Base-by-base conservation (phyloP, 169 alveolate species). In the Babesia bigemina region DNA sequence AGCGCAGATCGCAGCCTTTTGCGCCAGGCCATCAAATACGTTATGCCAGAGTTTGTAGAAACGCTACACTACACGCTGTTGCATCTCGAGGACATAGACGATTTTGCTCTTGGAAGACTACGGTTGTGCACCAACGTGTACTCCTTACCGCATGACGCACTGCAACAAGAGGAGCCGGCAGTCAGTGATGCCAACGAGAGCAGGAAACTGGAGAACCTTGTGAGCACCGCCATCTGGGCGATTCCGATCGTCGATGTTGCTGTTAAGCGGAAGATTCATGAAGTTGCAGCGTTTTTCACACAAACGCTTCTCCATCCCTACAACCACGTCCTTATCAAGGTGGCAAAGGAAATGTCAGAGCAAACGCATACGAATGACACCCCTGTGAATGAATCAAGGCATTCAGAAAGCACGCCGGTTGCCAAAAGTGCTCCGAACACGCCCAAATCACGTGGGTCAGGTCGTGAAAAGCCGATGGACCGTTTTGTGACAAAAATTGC, bases 271-370 rank as follows among this genome's bases (percentile, higher is more conserved):
- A 26, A 55, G 47, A n/a, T 67, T 0, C 29, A n/a, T 14, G 65
- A 67, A 26, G 8, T 67, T 13, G 16, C 39, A 10, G 45, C 22
- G 28, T 7, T 17, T 10, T 52, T 67, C 42, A 52, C 76, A 26
- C 57, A 9, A 53, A 16, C 47, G 6, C 45, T 55, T 29, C 2
- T 13, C 6, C 65, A 49, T n/a, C 63, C 55, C 10, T 67, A 13
- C 55, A 26, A 39, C 56, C 19, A 26, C 6, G 24, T 3, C 12
- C 14, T 67, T 33, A 22, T 67, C 21, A 26, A 52, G 12, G 19
- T 33, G 29, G 76, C 76, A 13, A 67, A 50, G 14, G 76, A 67
- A 16, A 55, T 67, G 36, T 17, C 45, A 21, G 76, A 14, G 14
- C 14, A 6, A 16, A 14, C 8, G 11, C 47, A 4, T 36, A 10